Evolutionary conservation across 257 asterid species (phyloP).

Genomic region (Ilex asprella): DNA sequence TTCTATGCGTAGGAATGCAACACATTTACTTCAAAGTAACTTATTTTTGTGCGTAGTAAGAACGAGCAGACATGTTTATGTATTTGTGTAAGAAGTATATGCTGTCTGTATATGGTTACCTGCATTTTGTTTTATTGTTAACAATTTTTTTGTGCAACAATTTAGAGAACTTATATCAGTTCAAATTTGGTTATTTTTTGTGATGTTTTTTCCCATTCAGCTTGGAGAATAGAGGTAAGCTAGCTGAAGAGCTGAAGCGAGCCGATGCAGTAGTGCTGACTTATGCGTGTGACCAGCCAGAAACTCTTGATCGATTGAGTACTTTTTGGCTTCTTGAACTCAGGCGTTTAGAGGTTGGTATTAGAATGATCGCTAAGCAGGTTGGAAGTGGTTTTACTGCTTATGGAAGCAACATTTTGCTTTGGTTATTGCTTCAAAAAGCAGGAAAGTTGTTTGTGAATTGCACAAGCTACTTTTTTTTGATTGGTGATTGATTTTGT

Average conservation of each 20-base stretch:
- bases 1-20: too few species aligned
- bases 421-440: not conserved
- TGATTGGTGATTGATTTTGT: not conserved
- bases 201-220: slow-evolving; percentile 34
- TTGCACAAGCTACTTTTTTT: not conserved
- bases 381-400: slow-evolving; percentile 10
- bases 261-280: slow-evolving; percentile 95
- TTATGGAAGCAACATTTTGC: slow-evolving; percentile 5
- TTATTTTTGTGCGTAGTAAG: too few species aligned
- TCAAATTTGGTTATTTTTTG: slow-evolving; percentile 3
- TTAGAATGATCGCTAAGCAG: slow-evolving; percentile 6
- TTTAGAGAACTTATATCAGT: not conserved
- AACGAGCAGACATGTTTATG: too few species aligned
- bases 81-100: not conserved
- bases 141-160: too few species aligned
- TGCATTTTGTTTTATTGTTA: not conserved
- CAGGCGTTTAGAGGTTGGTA: slow-evolving; percentile 70
- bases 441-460: not conserved
- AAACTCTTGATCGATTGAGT: slow-evolving; percentile 83
- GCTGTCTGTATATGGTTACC: not conserved
- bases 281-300: slow-evolving; percentile 86
- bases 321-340: slow-evolving; percentile 99
- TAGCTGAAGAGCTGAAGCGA: slow-evolving; percentile 66
- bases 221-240: slow-evolving; percentile 58
- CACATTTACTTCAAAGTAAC: too few species aligned